phyloP scores from a whole-genome alignment of 2,329 filamentous ascomycete species.

The Elsinoe necatrix region DNA sequence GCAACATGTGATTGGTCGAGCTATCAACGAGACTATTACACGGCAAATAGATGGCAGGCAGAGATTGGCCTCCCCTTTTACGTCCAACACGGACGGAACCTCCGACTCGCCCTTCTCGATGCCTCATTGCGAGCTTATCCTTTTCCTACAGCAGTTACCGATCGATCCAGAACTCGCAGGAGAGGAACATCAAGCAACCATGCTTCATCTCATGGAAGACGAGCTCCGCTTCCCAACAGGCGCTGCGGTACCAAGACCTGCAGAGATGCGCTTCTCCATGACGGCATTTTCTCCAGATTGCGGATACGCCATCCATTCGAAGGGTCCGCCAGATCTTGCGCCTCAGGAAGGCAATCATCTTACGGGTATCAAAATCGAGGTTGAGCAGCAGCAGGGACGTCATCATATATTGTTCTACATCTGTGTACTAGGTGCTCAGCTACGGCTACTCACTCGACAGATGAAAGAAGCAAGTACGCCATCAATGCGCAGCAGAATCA shows the following conservation, averaged over 20 bases:
- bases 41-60: constrained; percentile 54
- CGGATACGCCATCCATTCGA: constrained; percentile 56
- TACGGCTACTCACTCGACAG: constrained; percentile 51
- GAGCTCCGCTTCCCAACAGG: constrained; percentile 54
- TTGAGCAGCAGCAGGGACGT: constrained; percentile 39
- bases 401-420: constrained; percentile 47
- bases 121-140: constrained; percentile 80
- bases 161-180: constrained; percentile 20
- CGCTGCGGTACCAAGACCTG: constrained; percentile 43
- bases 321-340: constrained; percentile 47
- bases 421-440: constrained; percentile 43
- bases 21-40: constrained; percentile 59
- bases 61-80: constrained; percentile 59
- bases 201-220: constrained; percentile 47
- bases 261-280: constrained; percentile 50
- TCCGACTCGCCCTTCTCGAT: constrained; percentile 49
- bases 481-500: constrained; percentile 55
- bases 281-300: constrained; percentile 58
- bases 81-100: constrained; percentile 54
- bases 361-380: constrained; percentile 49
- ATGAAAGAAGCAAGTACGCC: constrained; percentile 58
- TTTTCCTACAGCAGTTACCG: constrained; percentile 68
- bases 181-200: constrained; percentile 22
- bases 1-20: constrained; percentile 59
- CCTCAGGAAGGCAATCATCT: constrained; percentile 46